phyloP scores from a whole-genome alignment of 768 basidiomycete genomes.

The Pholiota conissans region DNA sequence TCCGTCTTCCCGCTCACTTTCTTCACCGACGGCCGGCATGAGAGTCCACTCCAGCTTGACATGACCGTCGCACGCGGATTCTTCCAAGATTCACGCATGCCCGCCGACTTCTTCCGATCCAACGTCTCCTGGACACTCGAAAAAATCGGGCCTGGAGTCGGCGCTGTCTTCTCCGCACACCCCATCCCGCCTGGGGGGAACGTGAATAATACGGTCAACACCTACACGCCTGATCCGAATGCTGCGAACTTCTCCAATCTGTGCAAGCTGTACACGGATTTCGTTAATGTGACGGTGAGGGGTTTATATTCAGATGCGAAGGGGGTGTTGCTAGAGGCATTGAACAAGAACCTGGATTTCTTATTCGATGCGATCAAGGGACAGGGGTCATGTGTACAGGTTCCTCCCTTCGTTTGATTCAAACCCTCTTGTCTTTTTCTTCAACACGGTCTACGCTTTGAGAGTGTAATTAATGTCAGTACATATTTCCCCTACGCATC shows the following conservation, averaged over 20 bases:
- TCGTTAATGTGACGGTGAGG: slow-evolving; percentile 19
- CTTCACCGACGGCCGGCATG: slow-evolving; percentile 23
- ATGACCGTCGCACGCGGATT: slow-evolving; percentile 19
- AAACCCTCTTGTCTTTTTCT: too few relatives aligned
- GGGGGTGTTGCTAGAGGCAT: slow-evolving; percentile 14
- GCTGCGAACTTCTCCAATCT: slow-evolving; percentile 15
- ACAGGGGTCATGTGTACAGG: too few relatives aligned
- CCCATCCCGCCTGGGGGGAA: slow-evolving; percentile 20
- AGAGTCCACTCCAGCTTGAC: slow-evolving; percentile 12
- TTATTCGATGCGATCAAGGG: slow-evolving; percentile 2
- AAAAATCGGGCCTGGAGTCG: slow-evolving; percentile 1
- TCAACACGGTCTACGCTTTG: too few relatives aligned
- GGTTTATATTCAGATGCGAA: slow-evolving; percentile 20
- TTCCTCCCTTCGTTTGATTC: too few relatives aligned
- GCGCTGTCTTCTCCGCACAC: slow-evolving; percentile 1
- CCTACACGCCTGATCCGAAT: slow-evolving; percentile 16
- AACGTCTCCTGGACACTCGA: background rate
- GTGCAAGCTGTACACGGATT: slow-evolving; percentile 21
- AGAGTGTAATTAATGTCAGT: too few relatives aligned
- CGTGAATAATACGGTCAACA: slow-evolving; percentile 14
- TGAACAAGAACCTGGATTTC: slow-evolving; percentile 18
- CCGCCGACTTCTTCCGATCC: slow-evolving; percentile 16
- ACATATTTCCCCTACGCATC: too few relatives aligned
- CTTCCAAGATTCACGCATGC: slow-evolving; percentile 21
- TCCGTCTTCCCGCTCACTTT: slow-evolving; percentile 10